Base-by-base conservation (phyloP, 148 eudicot species). In the Chenopodium album region DNA sequence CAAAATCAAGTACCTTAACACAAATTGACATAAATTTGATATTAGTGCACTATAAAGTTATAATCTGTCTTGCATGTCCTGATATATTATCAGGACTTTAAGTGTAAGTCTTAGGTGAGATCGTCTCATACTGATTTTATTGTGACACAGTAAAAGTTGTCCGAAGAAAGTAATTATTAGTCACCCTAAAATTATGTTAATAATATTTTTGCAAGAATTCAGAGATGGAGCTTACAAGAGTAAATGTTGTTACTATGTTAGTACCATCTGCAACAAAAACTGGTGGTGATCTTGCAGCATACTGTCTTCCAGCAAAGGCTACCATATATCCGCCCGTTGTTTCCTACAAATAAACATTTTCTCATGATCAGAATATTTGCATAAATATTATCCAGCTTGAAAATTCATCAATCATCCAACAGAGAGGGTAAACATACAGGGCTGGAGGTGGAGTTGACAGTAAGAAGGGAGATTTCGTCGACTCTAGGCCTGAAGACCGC, bases 301-400 rank as follows among this genome's bases (percentile, higher is more conserved):
- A 89, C 84, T 84, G 86, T 73, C 88, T 76, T 78, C 98, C 97
- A 4, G 94, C 95, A 90, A 95, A 95, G 23, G 98, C 98, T n/a
- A 93, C 98, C 98, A 95, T 95, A 75, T 89, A 88, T 37, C 93
- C 94, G 72, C 97, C 95, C 1, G 78, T 37, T 56, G 22, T 75
- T 65, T 68, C 82, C 98, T 94, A 69, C 84, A 79, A 14, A 48
- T 3, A 32, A 14, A 3, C 17, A 56, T 56, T 56, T 17, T 26
- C 11, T 47, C 7, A 73, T 54, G 20, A 47, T 46, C 76, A 29
- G 59, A 76, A 4, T 7, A 19, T 41, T 54, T 71, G 2, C 9
- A 23, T 41, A 12, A 23, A 4, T 26, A n/a, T 3, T 59, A 8
- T 4, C 46, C 72, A 73, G 31, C 71, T 11, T 4, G 4, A 20